Percentiles rank a stretch among this genome's conserved stretches.
phyloP scores from a whole-genome alignment of 176 grass and related monocot species.

The Eleusine coracana region DNA sequence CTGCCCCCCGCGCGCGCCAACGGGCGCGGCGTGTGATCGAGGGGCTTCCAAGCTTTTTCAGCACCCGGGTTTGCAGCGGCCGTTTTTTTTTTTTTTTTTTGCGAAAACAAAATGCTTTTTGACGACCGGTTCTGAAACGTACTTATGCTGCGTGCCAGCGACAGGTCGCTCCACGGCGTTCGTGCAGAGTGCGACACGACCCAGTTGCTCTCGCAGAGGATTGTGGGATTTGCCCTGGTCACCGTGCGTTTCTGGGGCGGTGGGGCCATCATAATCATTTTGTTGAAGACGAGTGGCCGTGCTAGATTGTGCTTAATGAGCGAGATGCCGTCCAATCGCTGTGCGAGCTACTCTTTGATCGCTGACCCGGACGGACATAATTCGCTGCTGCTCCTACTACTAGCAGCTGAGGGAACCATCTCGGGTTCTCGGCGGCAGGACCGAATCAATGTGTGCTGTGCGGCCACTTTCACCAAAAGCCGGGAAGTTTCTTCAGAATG shows the following conservation, averaged over 20 bases:
- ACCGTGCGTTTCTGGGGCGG: constrained; percentile 24
- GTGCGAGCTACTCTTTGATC: background rate
- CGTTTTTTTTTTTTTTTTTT: no score
- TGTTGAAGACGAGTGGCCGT: background rate
- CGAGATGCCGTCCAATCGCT: background rate
- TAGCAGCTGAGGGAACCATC: background rate
- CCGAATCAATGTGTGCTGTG: background rate
- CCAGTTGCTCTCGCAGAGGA: constrained; percentile 2
- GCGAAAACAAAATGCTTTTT: background rate
- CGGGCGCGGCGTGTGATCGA: background rate
- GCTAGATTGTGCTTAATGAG: constrained; percentile 1
- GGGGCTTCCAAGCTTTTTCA: background rate
- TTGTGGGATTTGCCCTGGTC: background rate
- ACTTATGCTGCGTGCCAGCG: background rate
- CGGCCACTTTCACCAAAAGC: background rate
- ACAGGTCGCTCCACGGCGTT: constrained; percentile 11
- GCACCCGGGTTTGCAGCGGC: constrained; percentile 21
- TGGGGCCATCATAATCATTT: constrained; percentile 4
- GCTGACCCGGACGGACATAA: background rate
- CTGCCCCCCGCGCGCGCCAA: background rate
- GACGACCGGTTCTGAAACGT: background rate
- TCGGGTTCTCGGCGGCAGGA: background rate
- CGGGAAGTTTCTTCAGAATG: background rate
- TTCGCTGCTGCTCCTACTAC: background rate
- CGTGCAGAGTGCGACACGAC: constrained; percentile 28